A percentile compares a stretch with the other conserved stretches of the same genome.
phyloP scores from a whole-genome alignment of 192 early-diverging fungal genomes.

The Backusella tarrabulga region DNA sequence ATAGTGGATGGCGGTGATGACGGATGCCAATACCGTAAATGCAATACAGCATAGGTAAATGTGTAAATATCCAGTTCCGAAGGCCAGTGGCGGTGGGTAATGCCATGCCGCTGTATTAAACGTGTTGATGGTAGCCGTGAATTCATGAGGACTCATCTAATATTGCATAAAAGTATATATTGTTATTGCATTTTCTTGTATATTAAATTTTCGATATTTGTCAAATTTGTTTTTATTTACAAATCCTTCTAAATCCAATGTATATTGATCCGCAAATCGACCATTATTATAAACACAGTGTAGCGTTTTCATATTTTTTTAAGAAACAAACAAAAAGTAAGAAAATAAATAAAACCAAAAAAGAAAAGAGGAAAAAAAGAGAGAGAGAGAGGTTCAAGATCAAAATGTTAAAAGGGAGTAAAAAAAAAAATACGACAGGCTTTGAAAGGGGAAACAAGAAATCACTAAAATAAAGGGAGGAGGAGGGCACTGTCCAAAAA shows the following conservation, averaged over 20 bases:
- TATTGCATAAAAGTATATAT: background rate
- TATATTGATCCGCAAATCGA: constrained; percentile 32
- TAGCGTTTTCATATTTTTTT: constrained; percentile 18
- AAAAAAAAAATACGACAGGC: background rate
- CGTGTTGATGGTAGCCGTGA: constrained; percentile 16
- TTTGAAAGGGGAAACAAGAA: background rate
- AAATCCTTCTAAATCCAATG: constrained; percentile 31
- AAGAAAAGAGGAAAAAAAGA: background rate
- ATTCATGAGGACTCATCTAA: constrained; percentile 27
- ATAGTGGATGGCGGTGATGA: constrained; percentile 22
- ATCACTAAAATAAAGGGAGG: background rate
- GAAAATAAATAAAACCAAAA: constrained; percentile 6
- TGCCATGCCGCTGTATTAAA: constrained; percentile 24
- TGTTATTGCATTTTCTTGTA: background rate
- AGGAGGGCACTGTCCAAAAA: background rate
- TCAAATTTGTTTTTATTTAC: constrained; percentile 13
- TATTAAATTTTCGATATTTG: background rate
- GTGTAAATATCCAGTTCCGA: constrained; percentile 8
- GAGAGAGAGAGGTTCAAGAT: background rate
- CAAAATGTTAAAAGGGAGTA: constrained; percentile 11
- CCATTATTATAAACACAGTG: constrained; percentile 14
- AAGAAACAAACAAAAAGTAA: background rate
- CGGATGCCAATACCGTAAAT: background rate
- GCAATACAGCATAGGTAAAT: background rate
- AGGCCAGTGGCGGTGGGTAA: constrained; percentile 13